phyloP scores from a whole-genome alignment of 345 rosid species.

The Arabis hirsuta region DNA sequence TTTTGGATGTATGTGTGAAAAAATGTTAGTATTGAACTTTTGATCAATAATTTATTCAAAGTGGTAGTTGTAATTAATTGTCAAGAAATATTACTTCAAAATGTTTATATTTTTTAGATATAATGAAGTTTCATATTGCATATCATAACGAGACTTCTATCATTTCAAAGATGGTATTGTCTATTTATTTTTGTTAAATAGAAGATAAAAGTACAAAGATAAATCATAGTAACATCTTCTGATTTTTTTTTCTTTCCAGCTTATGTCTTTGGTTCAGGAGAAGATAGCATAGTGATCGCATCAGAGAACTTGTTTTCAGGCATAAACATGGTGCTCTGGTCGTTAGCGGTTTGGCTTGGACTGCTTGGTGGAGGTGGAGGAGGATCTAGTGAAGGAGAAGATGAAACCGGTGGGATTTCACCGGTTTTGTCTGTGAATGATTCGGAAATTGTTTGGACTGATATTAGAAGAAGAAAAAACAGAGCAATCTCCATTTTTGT shows the following conservation, averaged over 20 bases:
- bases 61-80: not conserved
- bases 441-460: slow-evolving; percentile 1
- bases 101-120: too few species aligned
- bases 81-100: too few species aligned
- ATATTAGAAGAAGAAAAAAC: slow-evolving; percentile 10
- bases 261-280: not conserved
- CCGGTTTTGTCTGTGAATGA: slow-evolving; percentile 1
- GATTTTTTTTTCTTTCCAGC: not conserved
- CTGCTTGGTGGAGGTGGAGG: not conserved
- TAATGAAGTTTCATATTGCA: not conserved
- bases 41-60: slow-evolving; percentile 1
- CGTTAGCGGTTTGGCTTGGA: not conserved
- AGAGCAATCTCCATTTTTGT: slow-evolving; percentile 1
- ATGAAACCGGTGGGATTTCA: not conserved
- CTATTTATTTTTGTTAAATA: not conserved
- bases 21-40: not conserved
- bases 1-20: not conserved
- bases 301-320: not conserved
- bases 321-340: not conserved
- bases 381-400: not conserved
- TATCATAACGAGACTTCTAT: not conserved
- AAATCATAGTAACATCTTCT: slow-evolving; percentile 4
- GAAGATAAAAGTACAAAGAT: slow-evolving; percentile 1
- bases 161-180: not conserved
- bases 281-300: not conserved